Conservation (phyloP, 1,139 yeast species). For the Hansenula anomala region DNA sequence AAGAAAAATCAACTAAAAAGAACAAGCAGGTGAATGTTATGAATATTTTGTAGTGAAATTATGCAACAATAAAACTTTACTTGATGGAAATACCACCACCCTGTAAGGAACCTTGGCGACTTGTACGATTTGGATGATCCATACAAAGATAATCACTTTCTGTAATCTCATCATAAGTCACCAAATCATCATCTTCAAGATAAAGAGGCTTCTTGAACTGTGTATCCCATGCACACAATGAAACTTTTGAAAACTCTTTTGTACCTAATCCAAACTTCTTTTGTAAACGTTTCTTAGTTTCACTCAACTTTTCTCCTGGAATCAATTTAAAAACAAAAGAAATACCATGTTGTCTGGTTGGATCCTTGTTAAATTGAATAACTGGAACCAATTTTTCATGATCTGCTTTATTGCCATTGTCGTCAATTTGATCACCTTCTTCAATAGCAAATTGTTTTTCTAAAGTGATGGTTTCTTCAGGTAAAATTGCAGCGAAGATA, state of each 20-base stretch:
- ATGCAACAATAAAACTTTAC: no score
- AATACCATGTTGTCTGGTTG: conserved; percentile 72
- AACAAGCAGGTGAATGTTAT: no score
- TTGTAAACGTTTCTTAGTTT: conserved; percentile 68
- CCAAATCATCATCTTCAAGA: conserved; percentile 45
- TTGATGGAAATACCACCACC: conserved; percentile 23
- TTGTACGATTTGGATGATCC: conserved; percentile 77
- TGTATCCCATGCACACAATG: conserved; percentile 39
- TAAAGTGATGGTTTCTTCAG: conserved; percentile 27
- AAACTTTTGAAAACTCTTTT: conserved; percentile 72
- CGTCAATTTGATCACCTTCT: conserved; percentile 24
- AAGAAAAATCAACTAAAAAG: neutral
- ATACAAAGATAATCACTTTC: conserved; percentile 58
- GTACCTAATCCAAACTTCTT: conserved; percentile 67
- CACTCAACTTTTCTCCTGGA: conserved; percentile 58
- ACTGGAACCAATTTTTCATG: conserved; percentile 38
- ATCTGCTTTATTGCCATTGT: conserved; percentile 9
- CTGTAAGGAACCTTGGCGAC: conserved; percentile 28
- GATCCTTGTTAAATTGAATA: conserved; percentile 74
- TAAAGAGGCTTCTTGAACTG: conserved; percentile 38
- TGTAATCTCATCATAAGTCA: conserved; percentile 52
- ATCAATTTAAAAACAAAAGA: conserved; percentile 75
- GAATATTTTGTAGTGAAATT: no score
- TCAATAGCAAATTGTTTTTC: conserved; percentile 17
- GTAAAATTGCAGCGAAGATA: conserved; percentile 33